A percentile compares a stretch with the other conserved stretches of the same genome.
phyloP scores from a whole-genome alignment of 768 basidiomycete species.

The Boletus reticuloceps region DNA sequence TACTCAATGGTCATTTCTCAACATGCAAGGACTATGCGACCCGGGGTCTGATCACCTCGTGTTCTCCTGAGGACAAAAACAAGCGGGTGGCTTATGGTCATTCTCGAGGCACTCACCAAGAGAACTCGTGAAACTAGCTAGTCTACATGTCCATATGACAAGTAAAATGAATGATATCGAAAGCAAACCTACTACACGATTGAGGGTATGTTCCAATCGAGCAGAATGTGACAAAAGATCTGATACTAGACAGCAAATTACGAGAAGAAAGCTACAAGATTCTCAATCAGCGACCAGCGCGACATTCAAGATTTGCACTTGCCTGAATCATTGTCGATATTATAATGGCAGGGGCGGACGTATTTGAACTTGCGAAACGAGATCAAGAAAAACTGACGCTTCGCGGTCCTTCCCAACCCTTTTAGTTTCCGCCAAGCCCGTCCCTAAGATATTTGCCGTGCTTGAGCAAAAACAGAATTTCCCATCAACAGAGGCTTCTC shows the following conservation, averaged over 20 bases:
- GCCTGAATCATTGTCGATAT: slow-evolving; percentile 22
- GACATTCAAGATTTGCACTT: not conserved
- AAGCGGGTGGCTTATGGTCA: not conserved
- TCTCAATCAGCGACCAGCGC: not conserved
- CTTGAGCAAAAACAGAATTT: not conserved
- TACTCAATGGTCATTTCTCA: too few relatives aligned
- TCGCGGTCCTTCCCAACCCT: slow-evolving; percentile 11
- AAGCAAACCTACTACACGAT: not conserved
- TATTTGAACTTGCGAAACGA: slow-evolving; percentile 12
- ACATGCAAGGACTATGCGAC: too few relatives aligned
- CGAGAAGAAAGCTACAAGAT: slow-evolving; percentile 15
- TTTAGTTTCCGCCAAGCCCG: slow-evolving; percentile 18
- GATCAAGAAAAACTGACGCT: slow-evolving; percentile 13
- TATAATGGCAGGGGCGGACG: slow-evolving; percentile 21
- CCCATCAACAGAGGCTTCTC: not conserved
- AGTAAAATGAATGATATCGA: not conserved
- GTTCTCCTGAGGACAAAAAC: not conserved
- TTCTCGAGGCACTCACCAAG: slow-evolving; percentile 10
- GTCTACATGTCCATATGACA: not conserved
- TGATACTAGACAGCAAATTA: not conserved
- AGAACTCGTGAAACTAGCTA: not conserved
- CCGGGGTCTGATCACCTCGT: too few relatives aligned
- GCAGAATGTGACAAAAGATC: not conserved
- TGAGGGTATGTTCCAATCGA: not conserved
- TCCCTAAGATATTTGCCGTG: slow-evolving; percentile 6